Percentiles rank a stretch among this genome's conserved stretches.
Evolutionary conservation across 495 filamentous ascomycete genomes (phyloP).

Genomic region (Xanthoparmelia taractica): DNA sequence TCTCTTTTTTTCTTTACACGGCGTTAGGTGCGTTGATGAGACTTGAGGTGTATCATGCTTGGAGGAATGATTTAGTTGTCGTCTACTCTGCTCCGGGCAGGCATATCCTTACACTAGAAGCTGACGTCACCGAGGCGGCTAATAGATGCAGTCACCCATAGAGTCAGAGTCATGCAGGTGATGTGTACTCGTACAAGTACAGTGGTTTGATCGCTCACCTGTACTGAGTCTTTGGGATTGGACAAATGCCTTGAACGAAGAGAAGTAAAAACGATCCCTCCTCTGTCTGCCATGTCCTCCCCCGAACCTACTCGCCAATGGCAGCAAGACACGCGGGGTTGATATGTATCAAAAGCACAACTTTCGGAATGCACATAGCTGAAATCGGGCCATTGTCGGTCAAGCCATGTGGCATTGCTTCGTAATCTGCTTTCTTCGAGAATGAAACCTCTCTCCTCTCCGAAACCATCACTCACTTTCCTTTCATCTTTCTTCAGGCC

Average conservation of each 20-base stretch:
- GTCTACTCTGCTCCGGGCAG: too few species aligned
- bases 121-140: background rate
- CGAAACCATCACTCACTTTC: background rate
- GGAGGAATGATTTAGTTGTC: background rate
- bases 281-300: background rate
- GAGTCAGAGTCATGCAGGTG: too few species aligned
- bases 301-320: conserved; percentile 7
- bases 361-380: conserved; percentile 2
- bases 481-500: background rate
- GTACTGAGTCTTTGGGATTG: too few species aligned
- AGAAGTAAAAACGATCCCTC: background rate
- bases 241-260: background rate
- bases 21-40: too few species aligned
- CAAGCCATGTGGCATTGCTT: background rate
- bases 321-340: conserved; percentile 1
- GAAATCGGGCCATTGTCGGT: background rate
- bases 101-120: too few species aligned
- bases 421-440: background rate
- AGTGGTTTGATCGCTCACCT: too few species aligned
- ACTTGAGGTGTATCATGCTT: background rate
- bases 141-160: too few species aligned
- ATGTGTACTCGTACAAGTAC: too few species aligned
- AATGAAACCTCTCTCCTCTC: background rate
- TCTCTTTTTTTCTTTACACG: too few species aligned
- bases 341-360: background rate